A percentile compares a stretch with the other conserved stretches of the same genome.
phyloP scores from a whole-genome alignment of 352 stramenopile species.

The Phytophthora capsici region DNA sequence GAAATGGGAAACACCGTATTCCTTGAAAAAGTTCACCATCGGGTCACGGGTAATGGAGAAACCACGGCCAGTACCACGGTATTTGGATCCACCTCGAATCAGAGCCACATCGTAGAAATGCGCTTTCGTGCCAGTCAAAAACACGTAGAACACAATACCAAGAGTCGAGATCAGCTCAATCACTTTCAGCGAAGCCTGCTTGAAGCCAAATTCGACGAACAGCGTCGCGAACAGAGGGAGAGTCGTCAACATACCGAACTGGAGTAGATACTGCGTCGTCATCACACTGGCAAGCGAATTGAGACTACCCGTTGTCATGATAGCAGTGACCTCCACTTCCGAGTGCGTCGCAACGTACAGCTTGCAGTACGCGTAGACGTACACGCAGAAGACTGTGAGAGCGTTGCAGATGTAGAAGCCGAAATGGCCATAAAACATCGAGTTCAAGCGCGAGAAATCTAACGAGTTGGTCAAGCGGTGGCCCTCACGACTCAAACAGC shows the following conservation, averaged over 20 bases:
- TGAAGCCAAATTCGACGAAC: constrained; percentile 83
- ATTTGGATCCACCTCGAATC: constrained; percentile 86
- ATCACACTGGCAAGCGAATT: constrained; percentile 77
- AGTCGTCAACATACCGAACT: constrained; percentile 88
- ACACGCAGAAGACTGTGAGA: constrained; percentile 87
- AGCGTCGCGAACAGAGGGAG: constrained; percentile 80
- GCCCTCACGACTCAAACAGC: constrained; percentile 80
- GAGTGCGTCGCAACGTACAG: constrained; percentile 82
- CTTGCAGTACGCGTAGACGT: constrained; percentile 87
- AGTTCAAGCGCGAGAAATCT: constrained; percentile 89
- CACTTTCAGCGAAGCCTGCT: constrained; percentile 75
- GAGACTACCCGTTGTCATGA: constrained; percentile 67
- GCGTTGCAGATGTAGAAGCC: constrained; percentile 92
- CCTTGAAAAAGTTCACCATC: constrained; percentile 91
- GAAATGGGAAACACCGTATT: constrained; percentile 89
- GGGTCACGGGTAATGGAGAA: constrained; percentile 88
- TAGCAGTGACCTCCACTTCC: constrained; percentile 61
- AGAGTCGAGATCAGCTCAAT: constrained; percentile 80
- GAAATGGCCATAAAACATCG: constrained; percentile 90
- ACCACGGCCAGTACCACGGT: constrained; percentile 83
- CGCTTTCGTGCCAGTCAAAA: constrained; percentile 86
- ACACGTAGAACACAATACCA: constrained; percentile 89
- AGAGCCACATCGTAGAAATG: constrained; percentile 89
- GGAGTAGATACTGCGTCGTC: constrained; percentile 88
- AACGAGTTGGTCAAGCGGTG: constrained; percentile 80